Evolutionary conservation across 306 rosid species (phyloP).

Genomic region (Medicago arabica): DNA sequence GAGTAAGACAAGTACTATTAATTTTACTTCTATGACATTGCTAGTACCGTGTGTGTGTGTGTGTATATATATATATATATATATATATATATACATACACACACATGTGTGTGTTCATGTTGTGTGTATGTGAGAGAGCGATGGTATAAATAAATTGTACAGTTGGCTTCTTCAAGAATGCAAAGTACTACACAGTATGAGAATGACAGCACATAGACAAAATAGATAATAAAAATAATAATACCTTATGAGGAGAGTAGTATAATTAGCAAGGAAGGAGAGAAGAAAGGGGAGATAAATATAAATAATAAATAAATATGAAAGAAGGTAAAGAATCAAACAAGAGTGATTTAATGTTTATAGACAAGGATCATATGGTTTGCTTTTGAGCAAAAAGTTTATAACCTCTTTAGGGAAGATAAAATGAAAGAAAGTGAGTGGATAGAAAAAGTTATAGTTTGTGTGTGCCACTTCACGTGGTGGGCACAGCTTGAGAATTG

Average conservation of each 20-base stretch:
- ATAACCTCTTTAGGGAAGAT: constrained; percentile 51
- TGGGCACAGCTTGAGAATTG: constrained; percentile 42
- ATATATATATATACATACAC: too few relatives aligned
- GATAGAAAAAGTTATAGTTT: constrained; percentile 41
- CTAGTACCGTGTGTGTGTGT: background rate
- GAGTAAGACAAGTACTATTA: constrained; percentile 48
- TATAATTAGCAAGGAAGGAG: constrained; percentile 38
- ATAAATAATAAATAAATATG: background rate
- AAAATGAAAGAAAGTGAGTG: constrained; percentile 46
- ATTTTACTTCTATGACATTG: background rate
- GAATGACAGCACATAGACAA: constrained; percentile 67
- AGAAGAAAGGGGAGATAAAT: background rate
- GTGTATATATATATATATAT: too few relatives aligned
- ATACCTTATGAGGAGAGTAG: constrained; percentile 29
- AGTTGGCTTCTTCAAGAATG: constrained; percentile 1
- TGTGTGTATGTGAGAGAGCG: constrained; percentile 24
- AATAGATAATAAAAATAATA: constrained; percentile 28
- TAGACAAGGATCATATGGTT: constrained; percentile 47
- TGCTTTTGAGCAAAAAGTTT: constrained; percentile 67
- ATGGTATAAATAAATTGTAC: constrained; percentile 13
- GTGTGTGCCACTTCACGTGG: constrained; percentile 83
- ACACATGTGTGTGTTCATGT: too few relatives aligned
- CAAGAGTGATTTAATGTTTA: constrained; percentile 54
- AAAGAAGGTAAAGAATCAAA: constrained; percentile 44
- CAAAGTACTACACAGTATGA: constrained; percentile 50